Percentiles rank a stretch among this genome's conserved stretches.
phyloP scores from a whole-genome alignment of 805 yeast species.

The Metschnikowia colocasiae region DNA sequence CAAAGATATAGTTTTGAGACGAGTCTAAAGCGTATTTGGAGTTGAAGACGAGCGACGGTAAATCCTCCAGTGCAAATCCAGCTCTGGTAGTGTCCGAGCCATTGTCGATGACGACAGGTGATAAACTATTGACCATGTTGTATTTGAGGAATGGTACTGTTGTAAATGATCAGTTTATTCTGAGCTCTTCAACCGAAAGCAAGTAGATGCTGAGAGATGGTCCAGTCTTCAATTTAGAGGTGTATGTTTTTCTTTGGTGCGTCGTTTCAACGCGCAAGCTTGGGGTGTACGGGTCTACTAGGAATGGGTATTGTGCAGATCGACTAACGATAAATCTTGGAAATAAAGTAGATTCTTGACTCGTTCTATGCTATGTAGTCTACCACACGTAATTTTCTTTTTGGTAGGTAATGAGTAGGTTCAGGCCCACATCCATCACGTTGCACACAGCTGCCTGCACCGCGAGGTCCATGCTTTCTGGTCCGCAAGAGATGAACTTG shows the following conservation, averaged over 20 bases:
- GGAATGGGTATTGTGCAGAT: not conserved
- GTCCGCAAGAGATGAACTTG: constrained; percentile 16
- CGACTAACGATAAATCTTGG: not conserved
- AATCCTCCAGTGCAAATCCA: constrained; percentile 62
- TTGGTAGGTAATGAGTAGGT: constrained; percentile 9
- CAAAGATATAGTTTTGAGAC: constrained; percentile 33
- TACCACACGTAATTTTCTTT: constrained; percentile 16
- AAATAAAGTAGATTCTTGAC: not conserved
- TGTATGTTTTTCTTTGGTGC: constrained; percentile 4
- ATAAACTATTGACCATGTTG: constrained; percentile 34
- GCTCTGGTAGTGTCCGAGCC: constrained; percentile 65
- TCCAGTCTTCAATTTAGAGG: not conserved
- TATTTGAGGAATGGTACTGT: not conserved
- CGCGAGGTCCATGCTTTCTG: constrained; percentile 13
- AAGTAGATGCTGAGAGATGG: not conserved
- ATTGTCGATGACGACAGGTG: constrained; percentile 69
- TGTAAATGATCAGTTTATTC: not conserved
- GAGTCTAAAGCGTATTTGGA: constrained; percentile 48
- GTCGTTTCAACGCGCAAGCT: not conserved
- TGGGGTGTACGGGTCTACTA: not conserved
- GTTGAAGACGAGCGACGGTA: constrained; percentile 57
- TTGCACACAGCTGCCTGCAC: constrained; percentile 10
- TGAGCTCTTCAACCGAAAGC: not conserved
- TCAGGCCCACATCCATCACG: constrained; percentile 11
- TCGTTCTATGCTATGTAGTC: not conserved